phyloP scores from a whole-genome alignment of 108 stramenopile species.

The Nannochloropsis gaditana region DNA sequence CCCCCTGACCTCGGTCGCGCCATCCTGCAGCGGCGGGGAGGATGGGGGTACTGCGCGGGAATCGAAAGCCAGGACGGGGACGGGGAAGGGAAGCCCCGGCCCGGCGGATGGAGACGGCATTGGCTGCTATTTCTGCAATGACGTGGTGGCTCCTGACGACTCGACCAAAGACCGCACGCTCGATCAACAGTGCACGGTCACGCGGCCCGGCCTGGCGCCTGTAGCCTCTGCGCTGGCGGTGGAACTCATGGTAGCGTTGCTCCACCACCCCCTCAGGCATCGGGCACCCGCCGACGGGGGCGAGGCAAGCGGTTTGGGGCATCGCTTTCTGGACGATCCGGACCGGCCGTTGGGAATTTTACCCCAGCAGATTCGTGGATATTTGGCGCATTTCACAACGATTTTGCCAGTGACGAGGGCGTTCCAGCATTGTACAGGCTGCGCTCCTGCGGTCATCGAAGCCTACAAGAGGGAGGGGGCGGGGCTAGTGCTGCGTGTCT shows the following conservation, averaged over 20 bases:
- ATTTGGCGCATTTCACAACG: constrained; percentile 76
- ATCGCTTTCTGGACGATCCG: constrained; percentile 18
- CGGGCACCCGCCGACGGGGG: constrained; percentile 43
- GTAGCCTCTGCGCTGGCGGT: constrained; percentile 89
- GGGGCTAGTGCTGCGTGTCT: constrained; percentile 70
- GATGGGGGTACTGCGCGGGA: background rate
- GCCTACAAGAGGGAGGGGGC: constrained; percentile 65
- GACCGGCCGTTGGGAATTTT: constrained; percentile 49
- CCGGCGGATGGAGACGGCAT: constrained; percentile 52
- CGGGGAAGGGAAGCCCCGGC: background rate
- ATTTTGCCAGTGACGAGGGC: constrained; percentile 81
- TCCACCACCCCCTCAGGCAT: constrained; percentile 76
- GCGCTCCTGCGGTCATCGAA: constrained; percentile 67
- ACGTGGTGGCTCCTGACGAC: constrained; percentile 93
- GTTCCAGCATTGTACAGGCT: constrained; percentile 83
- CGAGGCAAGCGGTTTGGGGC: background rate
- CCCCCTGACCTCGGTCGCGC: background rate
- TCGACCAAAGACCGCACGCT: constrained; percentile 87
- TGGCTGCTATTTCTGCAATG: constrained; percentile 98
- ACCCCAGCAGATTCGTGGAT: constrained; percentile 81
- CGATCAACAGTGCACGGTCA: constrained; percentile 97
- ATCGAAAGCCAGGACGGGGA: background rate
- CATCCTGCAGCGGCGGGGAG: too few species aligned
- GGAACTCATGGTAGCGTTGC: constrained; percentile 81
- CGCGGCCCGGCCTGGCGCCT: constrained; percentile 92